Evolutionary conservation across 1,284 basidiomycete species (phyloP).

Genomic region (Sporisorium reilianum): DNA sequence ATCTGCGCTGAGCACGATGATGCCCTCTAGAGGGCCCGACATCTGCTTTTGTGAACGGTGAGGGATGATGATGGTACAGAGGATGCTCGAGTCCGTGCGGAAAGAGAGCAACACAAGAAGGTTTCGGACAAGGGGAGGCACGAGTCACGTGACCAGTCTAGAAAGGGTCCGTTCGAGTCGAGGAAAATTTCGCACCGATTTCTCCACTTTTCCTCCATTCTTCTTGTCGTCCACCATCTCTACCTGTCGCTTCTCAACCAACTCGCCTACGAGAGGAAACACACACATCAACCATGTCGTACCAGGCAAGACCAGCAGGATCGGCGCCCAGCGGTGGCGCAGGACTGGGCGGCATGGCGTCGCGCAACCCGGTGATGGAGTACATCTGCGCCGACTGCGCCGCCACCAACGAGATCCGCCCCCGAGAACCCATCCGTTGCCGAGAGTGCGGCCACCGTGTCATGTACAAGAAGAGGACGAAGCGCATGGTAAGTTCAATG

Average conservation of each 20-base stretch:
- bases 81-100: background rate
- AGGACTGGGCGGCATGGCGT: conserved; percentile 33
- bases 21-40: conserved; percentile 76
- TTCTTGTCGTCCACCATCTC: background rate
- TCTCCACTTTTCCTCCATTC: conserved; percentile 33
- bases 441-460: conserved; percentile 97
- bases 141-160: conserved; percentile 30
- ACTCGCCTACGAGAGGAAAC: background rate
- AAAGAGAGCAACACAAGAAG: conserved; percentile 10
- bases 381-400: conserved; percentile 97
- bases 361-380: conserved; percentile 70
- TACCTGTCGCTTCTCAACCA: background rate
- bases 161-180: conserved; percentile 11
- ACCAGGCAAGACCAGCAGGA: conserved; percentile 52
- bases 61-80: background rate
- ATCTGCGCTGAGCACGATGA: conserved; percentile 85
- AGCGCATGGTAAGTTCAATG: conserved; percentile 82
- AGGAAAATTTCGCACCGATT: conserved; percentile 23
- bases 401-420: conserved; percentile 89
- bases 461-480: conserved; percentile 99
- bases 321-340: conserved; percentile 37
- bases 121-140: background rate
- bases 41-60: conserved; percentile 3
- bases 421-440: conserved; percentile 95
- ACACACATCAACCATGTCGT: conserved; percentile 30